These are phyloP conservation scores for Guadua angustifolia DNA, from an alignment of 176 grass and related monocot genomes.

Conservation along the genomic window DNA sequence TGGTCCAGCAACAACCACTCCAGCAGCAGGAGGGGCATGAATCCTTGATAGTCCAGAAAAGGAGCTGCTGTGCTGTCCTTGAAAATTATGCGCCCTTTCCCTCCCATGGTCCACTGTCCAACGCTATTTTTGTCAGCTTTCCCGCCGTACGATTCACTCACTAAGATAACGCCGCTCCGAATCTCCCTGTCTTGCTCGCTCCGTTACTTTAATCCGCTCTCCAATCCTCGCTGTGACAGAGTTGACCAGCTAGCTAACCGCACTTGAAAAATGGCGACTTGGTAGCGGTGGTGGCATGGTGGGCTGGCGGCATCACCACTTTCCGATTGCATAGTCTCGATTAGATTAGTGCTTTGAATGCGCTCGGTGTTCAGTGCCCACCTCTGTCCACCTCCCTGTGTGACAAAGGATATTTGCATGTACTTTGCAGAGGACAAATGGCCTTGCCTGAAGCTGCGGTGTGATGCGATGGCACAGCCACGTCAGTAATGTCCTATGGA, in stretches of 20 bases:
- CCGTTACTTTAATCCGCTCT: not conserved
- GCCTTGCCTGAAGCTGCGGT: not conserved
- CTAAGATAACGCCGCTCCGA: not conserved
- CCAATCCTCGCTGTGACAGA: not conserved
- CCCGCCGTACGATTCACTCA: constrained; percentile 13
- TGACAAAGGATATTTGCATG: not conserved
- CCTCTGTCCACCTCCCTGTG: not conserved
- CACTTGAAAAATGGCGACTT: not conserved
- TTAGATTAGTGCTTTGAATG: too few relatives aligned
- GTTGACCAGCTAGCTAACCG: constrained; percentile 30
- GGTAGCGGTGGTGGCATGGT: not conserved
- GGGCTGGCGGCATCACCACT: not conserved
- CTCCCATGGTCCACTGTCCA: constrained; percentile 31
- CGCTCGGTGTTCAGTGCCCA: not conserved
- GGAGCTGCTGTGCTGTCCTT: constrained; percentile 23
- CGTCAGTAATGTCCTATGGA: not conserved
- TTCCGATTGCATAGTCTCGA: not conserved
- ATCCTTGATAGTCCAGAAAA: not conserved
- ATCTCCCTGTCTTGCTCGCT: constrained; percentile 29
- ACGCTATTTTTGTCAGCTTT: constrained; percentile 42
- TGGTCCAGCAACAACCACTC: constrained; percentile 16
- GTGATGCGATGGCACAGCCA: not conserved
- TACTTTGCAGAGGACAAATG: not conserved
- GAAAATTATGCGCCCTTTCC: not conserved
- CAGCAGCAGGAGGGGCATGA: not conserved